Conservation (phyloP, 148 eudicot genomes). For the Dianthus caryophyllus region DNA sequence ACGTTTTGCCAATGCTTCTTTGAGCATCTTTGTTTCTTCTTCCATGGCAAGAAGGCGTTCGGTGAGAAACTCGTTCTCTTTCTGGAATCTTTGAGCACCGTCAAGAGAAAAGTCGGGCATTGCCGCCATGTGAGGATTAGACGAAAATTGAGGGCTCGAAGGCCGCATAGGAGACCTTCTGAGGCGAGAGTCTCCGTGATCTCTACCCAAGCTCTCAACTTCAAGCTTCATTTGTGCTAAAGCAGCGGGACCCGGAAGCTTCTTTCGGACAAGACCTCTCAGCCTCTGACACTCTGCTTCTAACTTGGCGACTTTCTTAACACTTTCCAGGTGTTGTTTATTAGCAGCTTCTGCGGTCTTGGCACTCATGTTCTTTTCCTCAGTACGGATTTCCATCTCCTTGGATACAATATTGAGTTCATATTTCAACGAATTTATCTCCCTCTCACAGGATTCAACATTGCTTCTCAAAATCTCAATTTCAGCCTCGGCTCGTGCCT, state of each 20-base stretch:
- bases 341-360: conserved; percentile 88
- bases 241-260: conserved; percentile 98
- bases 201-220: conserved; percentile 78
- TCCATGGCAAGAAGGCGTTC: conserved; percentile 82
- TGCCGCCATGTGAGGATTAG: conserved; percentile 30
- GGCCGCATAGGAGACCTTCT: conserved; percentile 70
- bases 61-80: conserved; percentile 77
- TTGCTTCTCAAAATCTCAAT: conserved; percentile 69
- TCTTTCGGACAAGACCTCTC: conserved; percentile 92
- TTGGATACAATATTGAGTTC: conserved; percentile 76
- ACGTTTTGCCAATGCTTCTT: conserved; percentile 88
- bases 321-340: conserved; percentile 88
- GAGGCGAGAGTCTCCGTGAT: conserved; percentile 1
- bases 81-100: conserved; percentile 54
- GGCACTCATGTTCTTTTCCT: conserved; percentile 92
- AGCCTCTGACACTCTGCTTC: conserved; percentile 97
- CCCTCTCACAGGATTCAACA: conserved; percentile 78
- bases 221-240: conserved; percentile 97
- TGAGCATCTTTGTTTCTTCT: conserved; percentile 95
- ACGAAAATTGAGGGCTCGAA: conserved; percentile 56
- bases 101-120: conserved; percentile 68
- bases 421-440: conserved; percentile 85
- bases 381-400: conserved; percentile 90
- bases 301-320: conserved; percentile 80
- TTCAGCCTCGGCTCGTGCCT: conserved; percentile 79